A percentile compares a stretch with the other conserved stretches of the same genome.
phyloP scores from a whole-genome alignment of 768 basidiomycete genomes.

The Hygrophorus pudorinus region DNA sequence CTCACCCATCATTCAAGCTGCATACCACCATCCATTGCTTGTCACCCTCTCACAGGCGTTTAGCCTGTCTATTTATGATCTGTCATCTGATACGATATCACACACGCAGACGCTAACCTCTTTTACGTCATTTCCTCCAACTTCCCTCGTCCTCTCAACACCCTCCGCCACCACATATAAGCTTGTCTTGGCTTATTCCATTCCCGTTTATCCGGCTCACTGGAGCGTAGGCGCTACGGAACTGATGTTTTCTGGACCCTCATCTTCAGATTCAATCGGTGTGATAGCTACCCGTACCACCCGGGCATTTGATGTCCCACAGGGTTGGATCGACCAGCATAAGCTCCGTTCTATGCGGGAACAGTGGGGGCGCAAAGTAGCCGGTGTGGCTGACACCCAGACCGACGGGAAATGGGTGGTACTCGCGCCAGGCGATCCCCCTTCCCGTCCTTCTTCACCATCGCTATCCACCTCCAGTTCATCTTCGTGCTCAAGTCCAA shows the following conservation, averaged over 20 bases:
- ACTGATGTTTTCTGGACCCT: slow-evolving; percentile 45
- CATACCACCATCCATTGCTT: slow-evolving; percentile 71
- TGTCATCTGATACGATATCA: slow-evolving; percentile 39
- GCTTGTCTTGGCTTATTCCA: slow-evolving; percentile 62
- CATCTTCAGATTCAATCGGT: slow-evolving; percentile 26
- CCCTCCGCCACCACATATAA: slow-evolving; percentile 53
- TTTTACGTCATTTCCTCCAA: slow-evolving; percentile 72
- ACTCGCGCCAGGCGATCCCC: slow-evolving; percentile 47
- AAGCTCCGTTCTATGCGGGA: slow-evolving; percentile 55
- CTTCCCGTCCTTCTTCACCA: slow-evolving; percentile 13
- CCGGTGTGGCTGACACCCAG: slow-evolving; percentile 59
- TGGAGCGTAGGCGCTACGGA: slow-evolving; percentile 76
- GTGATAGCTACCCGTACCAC: slow-evolving; percentile 52
- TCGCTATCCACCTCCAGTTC: slow-evolving; percentile 9
- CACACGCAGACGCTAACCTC: slow-evolving; percentile 63
- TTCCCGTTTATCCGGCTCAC: slow-evolving; percentile 73
- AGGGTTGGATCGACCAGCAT: slow-evolving; percentile 60
- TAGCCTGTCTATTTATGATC: slow-evolving; percentile 61
- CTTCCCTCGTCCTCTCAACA: slow-evolving; percentile 68
- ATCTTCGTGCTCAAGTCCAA: slow-evolving; percentile 11
- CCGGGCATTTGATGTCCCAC: slow-evolving; percentile 61
- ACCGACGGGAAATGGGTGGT: slow-evolving; percentile 85
- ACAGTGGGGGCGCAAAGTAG: slow-evolving; percentile 72
- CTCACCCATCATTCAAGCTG: slow-evolving; percentile 49
- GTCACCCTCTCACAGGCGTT: slow-evolving; percentile 62